Conservation (phyloP, 257 asterid genomes). For the Voacanga thouarsii region DNA sequence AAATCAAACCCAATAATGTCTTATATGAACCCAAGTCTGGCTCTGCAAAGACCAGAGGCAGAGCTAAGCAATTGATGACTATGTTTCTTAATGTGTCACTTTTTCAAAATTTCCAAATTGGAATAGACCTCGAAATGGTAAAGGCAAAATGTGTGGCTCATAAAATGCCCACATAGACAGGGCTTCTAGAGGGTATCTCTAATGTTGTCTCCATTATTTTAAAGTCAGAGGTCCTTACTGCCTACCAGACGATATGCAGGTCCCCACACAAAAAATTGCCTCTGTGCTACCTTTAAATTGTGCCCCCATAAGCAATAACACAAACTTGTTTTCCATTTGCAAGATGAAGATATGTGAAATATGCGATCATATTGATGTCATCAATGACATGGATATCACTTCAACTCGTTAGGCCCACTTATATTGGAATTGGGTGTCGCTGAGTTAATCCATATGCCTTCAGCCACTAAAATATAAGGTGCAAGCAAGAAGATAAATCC, state of each 20-base stretch:
- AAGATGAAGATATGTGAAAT: background rate
- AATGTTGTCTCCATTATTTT: background rate
- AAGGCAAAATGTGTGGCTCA: background rate
- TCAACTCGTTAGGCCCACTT: background rate
- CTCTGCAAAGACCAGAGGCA: background rate
- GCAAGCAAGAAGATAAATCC: background rate
- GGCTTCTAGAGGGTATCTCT: background rate
- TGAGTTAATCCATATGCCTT: background rate
- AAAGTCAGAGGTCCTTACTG: background rate
- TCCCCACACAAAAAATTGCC: conserved; percentile 2
- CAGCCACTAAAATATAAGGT: background rate
- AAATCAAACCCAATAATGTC: background rate
- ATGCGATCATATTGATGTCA: background rate
- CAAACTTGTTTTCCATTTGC: background rate
- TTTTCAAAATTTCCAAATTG: background rate
- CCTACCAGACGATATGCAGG: background rate
- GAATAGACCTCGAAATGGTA: background rate
- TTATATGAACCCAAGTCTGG: too few species aligned
- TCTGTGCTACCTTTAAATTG: background rate
- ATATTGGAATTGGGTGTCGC: background rate
- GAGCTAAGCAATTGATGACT: background rate
- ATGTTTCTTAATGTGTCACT: background rate
- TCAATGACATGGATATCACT: conserved; percentile 8
- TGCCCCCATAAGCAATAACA: background rate
- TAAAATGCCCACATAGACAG: background rate